Base-by-base conservation (phyloP, 2,329 filamentous ascomycete genomes). In the Aspergillus caelatus region DNA sequence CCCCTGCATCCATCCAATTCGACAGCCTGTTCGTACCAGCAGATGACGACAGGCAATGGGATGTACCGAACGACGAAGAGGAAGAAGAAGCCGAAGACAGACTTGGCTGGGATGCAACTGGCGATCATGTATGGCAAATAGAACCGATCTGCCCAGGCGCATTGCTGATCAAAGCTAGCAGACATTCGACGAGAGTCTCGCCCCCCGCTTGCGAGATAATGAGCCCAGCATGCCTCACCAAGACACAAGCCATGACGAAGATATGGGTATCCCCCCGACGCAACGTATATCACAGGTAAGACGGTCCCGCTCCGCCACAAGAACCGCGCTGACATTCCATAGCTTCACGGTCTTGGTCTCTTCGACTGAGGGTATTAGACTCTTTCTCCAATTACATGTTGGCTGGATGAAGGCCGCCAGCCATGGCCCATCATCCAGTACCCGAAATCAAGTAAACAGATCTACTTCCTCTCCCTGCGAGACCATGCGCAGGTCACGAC, bases 11-110 rank as follows among this genome's bases (percentile, higher is more conserved):
- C 14, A 77, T 80, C 61, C 81, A 82, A 58, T 80, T 84, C 28
- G 84, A 89, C 58, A 87, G 85, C 68, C 77, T 90, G 7, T 90
- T 90, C 69, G 81, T 90, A 54, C 84, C 85, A 16, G 81, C 80
- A n/a, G 85, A 88, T 62, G 85, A 88, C 63, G 85, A 89, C 67
- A 79, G 79, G 43, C 80, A 82, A 59, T 90, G 88, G 87, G 86
- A 88, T 69, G 86, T 87, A 30, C 78, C 83, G 23, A 83, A 85
- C 62, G 83, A 82, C 61, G 81, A 82, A 26, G 77, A 82, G 26
- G 81, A 88, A 53, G 81, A 88, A 54, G 83, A 85, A 70, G 81
- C 85, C 12, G 83, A 86, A 69, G 88, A 89, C 73, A 85, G 84
- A 60, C 80, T 89, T 54, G 86, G 86, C 2, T 89, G 87, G 85